phyloP scores from a whole-genome alignment of 352 stramenopile genomes.

The Thalassiosira mediterranea region DNA sequence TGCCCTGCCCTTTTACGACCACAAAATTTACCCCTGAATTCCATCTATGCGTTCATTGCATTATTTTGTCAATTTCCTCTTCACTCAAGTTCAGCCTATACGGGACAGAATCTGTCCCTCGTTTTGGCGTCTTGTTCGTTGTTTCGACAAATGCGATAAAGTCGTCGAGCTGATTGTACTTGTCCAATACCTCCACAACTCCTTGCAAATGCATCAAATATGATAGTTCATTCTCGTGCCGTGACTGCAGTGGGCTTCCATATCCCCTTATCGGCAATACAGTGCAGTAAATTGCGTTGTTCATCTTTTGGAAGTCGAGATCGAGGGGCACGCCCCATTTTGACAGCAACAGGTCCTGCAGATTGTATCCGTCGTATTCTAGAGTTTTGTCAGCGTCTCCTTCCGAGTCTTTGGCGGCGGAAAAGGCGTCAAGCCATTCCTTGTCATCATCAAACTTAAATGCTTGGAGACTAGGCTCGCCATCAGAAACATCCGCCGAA shows the following conservation, averaged over 20 bases:
- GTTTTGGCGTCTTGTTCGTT: constrained; percentile 29
- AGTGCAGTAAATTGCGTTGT: constrained; percentile 31
- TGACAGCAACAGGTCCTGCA: constrained; percentile 33
- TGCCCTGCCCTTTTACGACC: too few relatives aligned
- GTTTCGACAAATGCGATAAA: constrained; percentile 39
- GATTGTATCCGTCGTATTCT: constrained; percentile 45
- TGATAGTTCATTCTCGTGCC: constrained; percentile 37
- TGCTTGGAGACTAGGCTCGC: neutral
- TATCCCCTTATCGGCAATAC: constrained; percentile 26
- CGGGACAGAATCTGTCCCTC: constrained; percentile 43
- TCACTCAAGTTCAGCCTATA: constrained; percentile 33
- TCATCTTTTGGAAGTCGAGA: constrained; percentile 38
- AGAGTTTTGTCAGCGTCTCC: constrained; percentile 9
- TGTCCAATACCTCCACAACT: constrained; percentile 39
- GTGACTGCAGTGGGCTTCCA: constrained; percentile 28
- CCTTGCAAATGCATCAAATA: constrained; percentile 56
- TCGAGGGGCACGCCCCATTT: constrained; percentile 49
- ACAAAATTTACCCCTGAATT: too few relatives aligned
- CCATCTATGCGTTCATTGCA: too few relatives aligned
- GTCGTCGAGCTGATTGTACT: constrained; percentile 43
- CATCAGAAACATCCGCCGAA: neutral
- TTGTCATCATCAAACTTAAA: neutral
- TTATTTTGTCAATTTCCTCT: constrained; percentile 33
- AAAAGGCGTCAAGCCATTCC: constrained; percentile 17
- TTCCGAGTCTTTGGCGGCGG: neutral